Evolutionary conservation across 176 grass and related monocot species (phyloP).

Genomic region (Phragmites australis): DNA sequence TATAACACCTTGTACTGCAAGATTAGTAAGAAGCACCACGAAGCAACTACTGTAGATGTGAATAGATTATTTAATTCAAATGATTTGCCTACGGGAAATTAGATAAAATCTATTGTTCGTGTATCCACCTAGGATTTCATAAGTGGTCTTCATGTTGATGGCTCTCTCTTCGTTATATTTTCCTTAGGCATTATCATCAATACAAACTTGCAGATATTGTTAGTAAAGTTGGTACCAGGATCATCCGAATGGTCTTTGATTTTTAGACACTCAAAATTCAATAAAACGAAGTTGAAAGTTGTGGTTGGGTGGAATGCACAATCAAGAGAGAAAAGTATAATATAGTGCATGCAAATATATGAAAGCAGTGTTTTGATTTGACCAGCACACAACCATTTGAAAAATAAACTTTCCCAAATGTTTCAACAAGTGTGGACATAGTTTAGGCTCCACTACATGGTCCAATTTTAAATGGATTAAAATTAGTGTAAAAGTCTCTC

Average conservation of each 20-base stretch:
- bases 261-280: not conserved
- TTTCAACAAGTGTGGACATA: not conserved
- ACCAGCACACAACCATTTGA: not conserved
- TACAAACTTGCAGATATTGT: not conserved
- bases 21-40: no score
- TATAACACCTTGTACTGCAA: no score
- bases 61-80: no score
- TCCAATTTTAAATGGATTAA: no score
- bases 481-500: no score
- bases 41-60: no score
- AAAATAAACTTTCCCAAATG: not conserved
- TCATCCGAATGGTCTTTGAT: not conserved
- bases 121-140: no score
- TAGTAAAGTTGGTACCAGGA: not conserved
- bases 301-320: not conserved
- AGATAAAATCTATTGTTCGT: no score
- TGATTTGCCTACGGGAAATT: no score
- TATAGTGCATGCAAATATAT: not conserved
- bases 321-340: not conserved
- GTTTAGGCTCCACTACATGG: not conserved
- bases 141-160: no score
- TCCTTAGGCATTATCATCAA: no score
- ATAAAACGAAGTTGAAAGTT: conserved; percentile 5
- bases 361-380: not conserved
- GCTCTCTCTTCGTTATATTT: no score